Evolutionary conservation across 371 early-diverging fungal genomes (phyloP).

Genomic region (Mucor ambiguus): DNA sequence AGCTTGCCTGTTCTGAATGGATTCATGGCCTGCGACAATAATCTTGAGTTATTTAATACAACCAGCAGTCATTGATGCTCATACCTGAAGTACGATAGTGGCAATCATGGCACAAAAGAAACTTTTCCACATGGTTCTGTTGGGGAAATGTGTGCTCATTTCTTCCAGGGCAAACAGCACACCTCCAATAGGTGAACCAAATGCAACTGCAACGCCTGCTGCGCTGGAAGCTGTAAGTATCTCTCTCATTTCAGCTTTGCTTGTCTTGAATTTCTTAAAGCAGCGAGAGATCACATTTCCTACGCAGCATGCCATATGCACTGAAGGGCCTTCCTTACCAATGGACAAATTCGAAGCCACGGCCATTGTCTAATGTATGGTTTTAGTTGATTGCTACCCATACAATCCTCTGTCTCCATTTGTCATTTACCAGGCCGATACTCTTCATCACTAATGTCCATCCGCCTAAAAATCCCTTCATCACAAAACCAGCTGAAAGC

Average conservation of each 20-base stretch:
- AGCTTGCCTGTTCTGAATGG: conserved; percentile 94
- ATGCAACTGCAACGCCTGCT: conserved; percentile 94
- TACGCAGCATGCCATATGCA: conserved; percentile 92
- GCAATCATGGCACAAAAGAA: conserved; percentile 94
- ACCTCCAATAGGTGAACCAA: conserved; percentile 93
- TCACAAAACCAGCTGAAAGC: conserved; percentile 78
- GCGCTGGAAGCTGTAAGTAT: conserved; percentile 93
- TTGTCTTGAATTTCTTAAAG: conserved; percentile 82
- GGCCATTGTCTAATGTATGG: conserved; percentile 62
- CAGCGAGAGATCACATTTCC: conserved; percentile 87
- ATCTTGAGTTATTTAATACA: background rate
- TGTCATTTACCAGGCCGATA: conserved; percentile 66
- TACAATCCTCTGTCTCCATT: background rate
- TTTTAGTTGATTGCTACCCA: background rate
- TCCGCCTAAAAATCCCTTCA: conserved; percentile 86
- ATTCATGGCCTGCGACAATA: conserved; percentile 65
- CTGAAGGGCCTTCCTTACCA: conserved; percentile 96
- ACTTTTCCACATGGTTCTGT: conserved; percentile 93
- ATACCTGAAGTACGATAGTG: conserved; percentile 83
- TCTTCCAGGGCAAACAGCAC: conserved; percentile 97
- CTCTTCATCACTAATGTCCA: conserved; percentile 90
- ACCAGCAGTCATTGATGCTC: background rate
- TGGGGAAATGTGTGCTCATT: conserved; percentile 92
- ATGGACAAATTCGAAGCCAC: conserved; percentile 89
- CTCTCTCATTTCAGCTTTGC: conserved; percentile 89